Percentiles rank a stretch among this genome's conserved stretches.
phyloP scores from a whole-genome alignment of 2,329 filamentous ascomycete species.

The Hypoxylon sp. region DNA sequence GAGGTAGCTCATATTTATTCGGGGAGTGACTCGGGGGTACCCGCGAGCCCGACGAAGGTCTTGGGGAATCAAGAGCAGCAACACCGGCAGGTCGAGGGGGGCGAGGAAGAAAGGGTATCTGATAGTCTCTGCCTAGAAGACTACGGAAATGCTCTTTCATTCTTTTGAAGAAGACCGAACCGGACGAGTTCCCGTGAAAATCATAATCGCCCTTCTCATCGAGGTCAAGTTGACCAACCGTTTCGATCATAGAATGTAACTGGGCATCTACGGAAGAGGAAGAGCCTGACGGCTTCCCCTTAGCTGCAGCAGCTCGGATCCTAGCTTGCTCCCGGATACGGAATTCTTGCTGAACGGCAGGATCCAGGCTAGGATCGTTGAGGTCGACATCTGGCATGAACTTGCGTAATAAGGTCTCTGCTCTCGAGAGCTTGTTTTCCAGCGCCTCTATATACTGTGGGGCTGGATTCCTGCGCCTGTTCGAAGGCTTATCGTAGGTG shows the following conservation, averaged over 20 bases:
- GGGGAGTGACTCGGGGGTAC: slow-evolving; percentile 66
- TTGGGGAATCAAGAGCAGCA: slow-evolving; percentile 78
- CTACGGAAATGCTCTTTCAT: slow-evolving; percentile 91
- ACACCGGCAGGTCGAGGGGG: slow-evolving; percentile 65
- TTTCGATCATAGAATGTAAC: slow-evolving; percentile 94
- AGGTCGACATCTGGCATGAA: slow-evolving; percentile 88
- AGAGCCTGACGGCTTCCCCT: slow-evolving; percentile 54
- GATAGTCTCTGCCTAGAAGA: slow-evolving; percentile 76
- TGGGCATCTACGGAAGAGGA: slow-evolving; percentile 71
- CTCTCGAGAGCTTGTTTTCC: slow-evolving; percentile 85
- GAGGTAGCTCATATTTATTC: slow-evolving; percentile 77
- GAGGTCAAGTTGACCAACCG: slow-evolving; percentile 89
- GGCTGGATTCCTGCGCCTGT: slow-evolving; percentile 88
- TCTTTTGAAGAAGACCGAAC: slow-evolving; percentile 86
- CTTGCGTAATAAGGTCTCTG: slow-evolving; percentile 82
- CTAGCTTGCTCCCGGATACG: slow-evolving; percentile 69
- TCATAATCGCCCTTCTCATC: slow-evolving; percentile 95
- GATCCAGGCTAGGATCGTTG: slow-evolving; percentile 86
- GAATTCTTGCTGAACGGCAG: slow-evolving; percentile 79
- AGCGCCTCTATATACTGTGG: slow-evolving; percentile 94
- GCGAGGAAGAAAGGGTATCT: slow-evolving; percentile 71
- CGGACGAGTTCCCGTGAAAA: slow-evolving; percentile 94
- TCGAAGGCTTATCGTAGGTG: slow-evolving; percentile 95
- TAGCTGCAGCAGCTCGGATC: slow-evolving; percentile 61
- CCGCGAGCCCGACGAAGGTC: slow-evolving; percentile 75